phyloP scores from a whole-genome alignment of 192 early-diverging fungal genomes.

The Gigaspora rosea region DNA sequence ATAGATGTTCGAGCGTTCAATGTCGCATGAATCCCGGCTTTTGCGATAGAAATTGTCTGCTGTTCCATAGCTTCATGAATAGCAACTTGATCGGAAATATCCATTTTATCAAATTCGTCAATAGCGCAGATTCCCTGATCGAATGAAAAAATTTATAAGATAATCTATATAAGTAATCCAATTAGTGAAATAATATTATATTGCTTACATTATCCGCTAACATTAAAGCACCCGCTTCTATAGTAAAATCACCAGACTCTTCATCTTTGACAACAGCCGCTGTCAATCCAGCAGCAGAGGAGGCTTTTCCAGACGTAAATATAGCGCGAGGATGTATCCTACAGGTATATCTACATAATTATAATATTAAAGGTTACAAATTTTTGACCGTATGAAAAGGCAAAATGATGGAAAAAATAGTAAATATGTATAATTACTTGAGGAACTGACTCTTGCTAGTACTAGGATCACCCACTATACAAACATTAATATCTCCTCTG shows the following conservation, averaged over 20 bases:
- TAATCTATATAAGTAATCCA: not conserved
- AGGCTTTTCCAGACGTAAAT: slow-evolving; percentile 96
- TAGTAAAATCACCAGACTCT: slow-evolving; percentile 96
- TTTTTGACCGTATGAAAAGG: not conserved
- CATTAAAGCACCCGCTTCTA: slow-evolving; percentile 97
- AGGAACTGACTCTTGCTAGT: slow-evolving; percentile 95
- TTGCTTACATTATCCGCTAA: slow-evolving; percentile 86
- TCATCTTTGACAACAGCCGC: slow-evolving; percentile 95
- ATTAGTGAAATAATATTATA: not conserved
- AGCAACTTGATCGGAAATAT: slow-evolving; percentile 93
- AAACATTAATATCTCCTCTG: slow-evolving; percentile 97
- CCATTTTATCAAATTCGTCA: slow-evolving; percentile 99
- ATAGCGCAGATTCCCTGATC: slow-evolving; percentile 92
- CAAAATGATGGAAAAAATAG: not conserved
- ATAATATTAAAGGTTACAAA: not conserved
- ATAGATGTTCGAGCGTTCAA: slow-evolving; percentile 94
- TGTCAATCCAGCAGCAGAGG: slow-evolving; percentile 93
- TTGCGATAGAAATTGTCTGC: slow-evolving; percentile 96
- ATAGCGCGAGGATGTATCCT: slow-evolving; percentile 90
- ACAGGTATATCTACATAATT: slow-evolving; percentile 72
- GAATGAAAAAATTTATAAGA: not conserved
- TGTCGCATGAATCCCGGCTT: slow-evolving; percentile 94
- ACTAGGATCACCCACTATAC: slow-evolving; percentile 93
- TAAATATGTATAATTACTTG: slow-evolving; percentile 56
- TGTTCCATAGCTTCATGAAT: slow-evolving; percentile 99